These are phyloP conservation scores for Cyberlindnera veronae DNA, from an alignment of 805 yeast species.

Conservation along the genomic window DNA sequence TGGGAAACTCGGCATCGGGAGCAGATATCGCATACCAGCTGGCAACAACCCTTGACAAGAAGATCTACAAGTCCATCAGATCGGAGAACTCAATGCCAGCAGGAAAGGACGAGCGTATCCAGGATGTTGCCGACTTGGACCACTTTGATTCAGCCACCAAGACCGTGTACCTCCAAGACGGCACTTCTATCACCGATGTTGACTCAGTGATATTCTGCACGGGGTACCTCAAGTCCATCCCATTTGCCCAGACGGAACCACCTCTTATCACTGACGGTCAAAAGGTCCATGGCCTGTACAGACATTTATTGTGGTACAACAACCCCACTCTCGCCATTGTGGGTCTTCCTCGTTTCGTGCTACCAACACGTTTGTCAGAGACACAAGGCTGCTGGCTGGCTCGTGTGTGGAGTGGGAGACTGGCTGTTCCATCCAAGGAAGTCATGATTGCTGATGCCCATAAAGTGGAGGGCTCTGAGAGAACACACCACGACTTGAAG, in stretches of 20 bases:
- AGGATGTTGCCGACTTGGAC: slow-evolving; percentile 41
- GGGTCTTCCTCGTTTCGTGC: slow-evolving; percentile 56
- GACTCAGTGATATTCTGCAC: slow-evolving; percentile 68
- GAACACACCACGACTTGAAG: slow-evolving; percentile 48
- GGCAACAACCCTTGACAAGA: slow-evolving; percentile 38
- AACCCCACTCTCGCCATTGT: slow-evolving; percentile 66
- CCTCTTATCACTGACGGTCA: slow-evolving; percentile 42
- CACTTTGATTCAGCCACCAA: slow-evolving; percentile 36
- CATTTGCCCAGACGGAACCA: slow-evolving; percentile 45
- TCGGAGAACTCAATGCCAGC: slow-evolving; percentile 43
- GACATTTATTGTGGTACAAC: slow-evolving; percentile 51
- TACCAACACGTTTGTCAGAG: slow-evolving; percentile 61
- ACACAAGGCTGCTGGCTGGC: slow-evolving; percentile 65
- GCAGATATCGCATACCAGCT: slow-evolving; percentile 67
- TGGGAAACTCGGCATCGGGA: slow-evolving; percentile 81
- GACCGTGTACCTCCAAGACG: slow-evolving; percentile 47
- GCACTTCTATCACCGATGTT: slow-evolving; percentile 40
- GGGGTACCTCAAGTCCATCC: slow-evolving; percentile 66
- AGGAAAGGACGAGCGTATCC: slow-evolving; percentile 39
- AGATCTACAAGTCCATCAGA: slow-evolving; percentile 47
- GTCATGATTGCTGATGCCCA: slow-evolving; percentile 45
- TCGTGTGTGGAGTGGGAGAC: slow-evolving; percentile 54
- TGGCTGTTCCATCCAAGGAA: slow-evolving; percentile 44
- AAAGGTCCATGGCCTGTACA: slow-evolving; percentile 51
- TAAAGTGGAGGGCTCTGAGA: slow-evolving; percentile 44